A percentile compares a stretch with the other conserved stretches of the same genome.
Evolutionary conservation across 495 filamentous ascomycete genomes (phyloP).

Genomic region (Podospora appendiculata): DNA sequence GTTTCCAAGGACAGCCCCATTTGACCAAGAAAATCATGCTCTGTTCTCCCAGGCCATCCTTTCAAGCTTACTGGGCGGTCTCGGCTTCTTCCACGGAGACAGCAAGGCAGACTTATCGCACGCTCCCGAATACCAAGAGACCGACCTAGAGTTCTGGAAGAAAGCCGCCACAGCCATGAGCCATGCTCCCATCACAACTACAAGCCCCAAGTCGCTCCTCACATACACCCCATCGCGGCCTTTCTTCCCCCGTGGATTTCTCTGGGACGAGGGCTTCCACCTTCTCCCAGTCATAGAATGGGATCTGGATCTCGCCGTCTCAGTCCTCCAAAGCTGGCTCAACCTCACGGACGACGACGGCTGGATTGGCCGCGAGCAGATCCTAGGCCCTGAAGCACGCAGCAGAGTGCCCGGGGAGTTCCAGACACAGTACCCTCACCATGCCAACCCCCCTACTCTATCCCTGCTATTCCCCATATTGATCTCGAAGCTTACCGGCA

Average conservation of each 20-base stretch:
- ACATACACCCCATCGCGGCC: constrained; percentile 83
- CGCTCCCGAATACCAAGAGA: constrained; percentile 80
- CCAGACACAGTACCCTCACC: constrained; percentile 89
- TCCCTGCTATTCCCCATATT: constrained; percentile 79
- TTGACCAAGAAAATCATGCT: constrained; percentile 56
- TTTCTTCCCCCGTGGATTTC: constrained; percentile 88
- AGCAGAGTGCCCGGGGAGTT: constrained; percentile 88
- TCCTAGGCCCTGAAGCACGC: constrained; percentile 79
- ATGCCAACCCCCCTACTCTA: constrained; percentile 91
- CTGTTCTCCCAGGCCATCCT: constrained; percentile 76
- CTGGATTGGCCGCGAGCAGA: constrained; percentile 93
- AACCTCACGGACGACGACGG: constrained; percentile 86
- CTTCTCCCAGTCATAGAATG: constrained; percentile 81
- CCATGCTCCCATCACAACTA: constrained; percentile 52
- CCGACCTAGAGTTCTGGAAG: constrained; percentile 90
- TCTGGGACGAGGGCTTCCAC: constrained; percentile 97
- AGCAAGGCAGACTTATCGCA: constrained; percentile 78
- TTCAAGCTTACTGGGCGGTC: constrained; percentile 82
- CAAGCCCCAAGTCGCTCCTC: constrained; percentile 76
- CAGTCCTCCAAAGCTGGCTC: constrained; percentile 89
- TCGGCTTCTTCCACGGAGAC: constrained; percentile 86
- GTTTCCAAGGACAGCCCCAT: constrained; percentile 65
- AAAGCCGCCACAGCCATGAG: constrained; percentile 62
- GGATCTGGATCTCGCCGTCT: constrained; percentile 81
- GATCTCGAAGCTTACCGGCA: constrained; percentile 52